Percentiles rank a stretch among this genome's conserved stretches.
Evolutionary conservation across 2,329 filamentous ascomycete genomes (phyloP).

Genomic region (Fusarium veterinarium): DNA sequence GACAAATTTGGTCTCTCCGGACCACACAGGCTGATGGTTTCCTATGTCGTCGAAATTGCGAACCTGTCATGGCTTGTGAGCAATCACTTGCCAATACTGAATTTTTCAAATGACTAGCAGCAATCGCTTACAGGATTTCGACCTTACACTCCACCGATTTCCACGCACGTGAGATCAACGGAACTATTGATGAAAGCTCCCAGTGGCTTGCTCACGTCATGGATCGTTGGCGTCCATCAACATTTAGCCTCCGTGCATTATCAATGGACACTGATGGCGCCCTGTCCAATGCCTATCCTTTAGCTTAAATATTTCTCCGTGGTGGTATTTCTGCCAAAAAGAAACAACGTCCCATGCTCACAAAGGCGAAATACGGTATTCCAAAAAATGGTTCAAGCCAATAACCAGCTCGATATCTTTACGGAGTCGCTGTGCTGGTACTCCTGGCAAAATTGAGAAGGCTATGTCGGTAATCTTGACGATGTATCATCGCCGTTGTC

Average conservation of each 20-base stretch:
- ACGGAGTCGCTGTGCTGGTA: neutral
- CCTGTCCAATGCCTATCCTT: conserved; percentile 1
- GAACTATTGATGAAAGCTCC: conserved; percentile 16
- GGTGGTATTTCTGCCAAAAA: conserved; percentile 1
- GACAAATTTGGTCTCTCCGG: neutral
- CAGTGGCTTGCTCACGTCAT: conserved; percentile 28
- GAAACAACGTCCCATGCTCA: neutral
- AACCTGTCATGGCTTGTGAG: neutral
- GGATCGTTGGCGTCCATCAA: conserved; percentile 1
- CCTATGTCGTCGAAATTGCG: neutral
- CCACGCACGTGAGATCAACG: neutral
- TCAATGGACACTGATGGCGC: neutral
- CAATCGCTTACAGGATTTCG: neutral
- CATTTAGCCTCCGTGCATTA: conserved; percentile 5
- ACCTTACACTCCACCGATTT: neutral
- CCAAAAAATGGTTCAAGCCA: neutral
- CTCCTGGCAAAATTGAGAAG: neutral
- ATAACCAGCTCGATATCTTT: neutral
- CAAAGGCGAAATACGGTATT: neutral
- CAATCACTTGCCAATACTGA: neutral
- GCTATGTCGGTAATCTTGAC: conserved; percentile 8
- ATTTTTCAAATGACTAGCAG: neutral
- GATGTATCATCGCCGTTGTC: conserved; percentile 3
- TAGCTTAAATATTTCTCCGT: conserved; percentile 1
- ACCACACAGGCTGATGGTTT: conserved; percentile 8